Base-by-base conservation (phyloP, 345 rosid species). In the Sisymbrium irio region DNA sequence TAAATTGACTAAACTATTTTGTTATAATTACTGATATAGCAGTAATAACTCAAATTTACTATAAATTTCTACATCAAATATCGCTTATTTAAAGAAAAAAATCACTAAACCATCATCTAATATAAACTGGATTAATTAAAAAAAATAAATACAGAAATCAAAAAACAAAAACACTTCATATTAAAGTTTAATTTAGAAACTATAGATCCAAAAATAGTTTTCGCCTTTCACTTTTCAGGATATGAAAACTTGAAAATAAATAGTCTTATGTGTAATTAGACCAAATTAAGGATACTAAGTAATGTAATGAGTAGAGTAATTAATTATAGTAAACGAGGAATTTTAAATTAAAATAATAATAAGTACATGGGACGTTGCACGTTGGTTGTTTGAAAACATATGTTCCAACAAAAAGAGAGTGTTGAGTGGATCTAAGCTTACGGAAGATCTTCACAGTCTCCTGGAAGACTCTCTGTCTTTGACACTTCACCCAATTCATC, bases 331-430 rank as follows among this genome's bases (percentile, higher is more conserved):
- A 36, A 66, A 49, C 14, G 35, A 2, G 10, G 9, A 32, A 49
- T 17, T 17, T 33, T 46, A 0, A 3, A 18, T 18, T 9, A 18
- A 3, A 20, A 50, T 50, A 50, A 20, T 11, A 19, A 35, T 46
- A 49, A 66, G 12, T 50, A 66, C 60, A 46, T 36, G 44, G 60
- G 58, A 69, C 40, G 8, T 62, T 45, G 75, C 13, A 66, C 53
- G 73, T 69, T 54, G 75, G 79, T 69, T 76, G 79, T 76, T 10
- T 76, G 75, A 69, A 63, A 76, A 76, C 71, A 70, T 45, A 76
- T 54, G 71, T 69, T 62, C 66, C 71, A 69, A 69, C 75, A 62
- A 63, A 61, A 62, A 76, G 69, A 45, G 53, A 61, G 69, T 60
- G 20, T 20, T 61, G 63, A 67, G 56, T 68, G 69, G 40, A 51